Base-by-base conservation (phyloP, 1,284 basidiomycete genomes). In the Boletus sp. region DNA sequence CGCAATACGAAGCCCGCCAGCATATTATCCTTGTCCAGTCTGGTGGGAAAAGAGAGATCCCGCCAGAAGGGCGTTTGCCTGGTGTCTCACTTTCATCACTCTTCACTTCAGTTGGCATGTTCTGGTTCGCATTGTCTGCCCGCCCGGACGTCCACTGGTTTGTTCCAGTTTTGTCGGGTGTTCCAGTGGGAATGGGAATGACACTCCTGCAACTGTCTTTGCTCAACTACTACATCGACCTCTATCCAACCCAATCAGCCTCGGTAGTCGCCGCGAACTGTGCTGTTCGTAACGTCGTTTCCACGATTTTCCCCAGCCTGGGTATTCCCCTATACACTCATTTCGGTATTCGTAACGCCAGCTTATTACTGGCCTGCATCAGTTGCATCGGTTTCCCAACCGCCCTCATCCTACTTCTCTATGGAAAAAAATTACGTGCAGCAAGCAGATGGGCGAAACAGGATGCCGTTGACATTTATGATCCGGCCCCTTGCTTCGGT, bases 211-310 rank as follows among this genome's bases (percentile, higher is more conserved):
- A 65, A 22, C 26, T 65, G 6, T 64, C 61, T 2, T 30, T 62
- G 41, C 32, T 62, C 36, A 65, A 60, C 29, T 62, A 62, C 19
- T 62, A 62, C 34, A 65, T 65, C 29, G 60, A 65, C 23, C 61
- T 65, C 41, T 65, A 60, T 27, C 63, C 60, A 7, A 53, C 56
- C 5, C 52, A 44, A 25, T 61, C 62, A 0, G 62, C 62, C 4
- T 65, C 60, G 5, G 58, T 62, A 2, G 44, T 65, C 8, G 59
- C 60, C 5, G 62, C 60, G 14, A 62, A 64, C 29, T 62, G 58
- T 16, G 58, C 56, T 2, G 35, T 53, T 27, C 60, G 60, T 7
- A 53, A 48, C 30, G 4, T 46, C 4, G 30, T 51, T 16, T 52
- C 53, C 37, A 58, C 60, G 3, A 41, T 59, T 13, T 53, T 42